Conservation (phyloP, 768 basidiomycete species). For the Rhizopogon roseolus region DNA sequence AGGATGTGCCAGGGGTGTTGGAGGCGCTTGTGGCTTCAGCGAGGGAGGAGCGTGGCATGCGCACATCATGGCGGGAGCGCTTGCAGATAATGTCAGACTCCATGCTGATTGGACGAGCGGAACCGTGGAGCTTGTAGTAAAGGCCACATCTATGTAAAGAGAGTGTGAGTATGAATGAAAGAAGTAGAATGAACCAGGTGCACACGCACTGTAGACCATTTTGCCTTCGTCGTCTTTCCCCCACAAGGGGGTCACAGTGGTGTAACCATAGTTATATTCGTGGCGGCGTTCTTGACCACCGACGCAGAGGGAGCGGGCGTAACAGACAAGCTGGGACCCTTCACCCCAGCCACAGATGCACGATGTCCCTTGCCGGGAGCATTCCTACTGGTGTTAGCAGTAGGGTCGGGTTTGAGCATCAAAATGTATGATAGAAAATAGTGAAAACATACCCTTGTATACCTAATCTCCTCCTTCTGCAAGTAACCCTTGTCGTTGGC, state of each 20-base stretch:
- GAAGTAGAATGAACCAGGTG: conserved; percentile 10
- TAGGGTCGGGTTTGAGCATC: too few relatives aligned
- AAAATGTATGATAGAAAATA: too few relatives aligned
- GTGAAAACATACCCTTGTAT: too few relatives aligned
- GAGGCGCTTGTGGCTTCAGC: conserved; percentile 32
- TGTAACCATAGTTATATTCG: conserved; percentile 34
- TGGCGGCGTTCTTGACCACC: not conserved
- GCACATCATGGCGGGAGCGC: conserved; percentile 76
- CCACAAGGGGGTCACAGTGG: conserved; percentile 86
- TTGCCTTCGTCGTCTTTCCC: conserved; percentile 89
- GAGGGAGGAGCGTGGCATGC: conserved; percentile 37
- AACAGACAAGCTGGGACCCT: not conserved
- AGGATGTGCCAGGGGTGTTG: conserved; percentile 69
- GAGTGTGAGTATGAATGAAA: conserved; percentile 5
- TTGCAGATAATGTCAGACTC: conserved; percentile 89
- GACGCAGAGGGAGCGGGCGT: not conserved
- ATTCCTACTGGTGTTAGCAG: too few relatives aligned
- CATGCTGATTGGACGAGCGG: conserved; percentile 85
- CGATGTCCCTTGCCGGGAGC: not conserved
- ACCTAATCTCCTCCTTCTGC: too few relatives aligned
- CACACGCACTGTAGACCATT: conserved; percentile 88
- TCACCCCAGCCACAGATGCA: not conserved
- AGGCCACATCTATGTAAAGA: conserved; percentile 58
- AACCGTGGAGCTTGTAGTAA: conserved; percentile 84
- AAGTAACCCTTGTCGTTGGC: too few relatives aligned